Base-by-base conservation (phyloP, 73 alveolate species). In the Paramecium bursaria region DNA sequence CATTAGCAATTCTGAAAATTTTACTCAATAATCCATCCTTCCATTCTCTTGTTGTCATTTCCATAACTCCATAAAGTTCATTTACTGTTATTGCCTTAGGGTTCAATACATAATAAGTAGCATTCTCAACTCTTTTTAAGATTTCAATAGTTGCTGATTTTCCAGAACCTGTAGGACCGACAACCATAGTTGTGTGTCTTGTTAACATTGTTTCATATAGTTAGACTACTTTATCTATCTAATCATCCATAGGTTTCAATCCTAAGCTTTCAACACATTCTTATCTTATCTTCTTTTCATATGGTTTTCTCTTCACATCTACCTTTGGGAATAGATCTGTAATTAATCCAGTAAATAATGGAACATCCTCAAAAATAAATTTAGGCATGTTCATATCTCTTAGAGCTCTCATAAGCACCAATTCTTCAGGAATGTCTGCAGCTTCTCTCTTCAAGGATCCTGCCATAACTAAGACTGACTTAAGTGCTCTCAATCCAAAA, bases 381-480 rank as follows among this genome's bases (percentile, higher is more conserved):
- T 98, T 98, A 10, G 99, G 99, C 98, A 96, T 97, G 91, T 98
- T 98, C 97, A 95, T 96, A 85, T 97, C 99, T 87, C 99, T 95
- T 87, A 98, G 91, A 15, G 99, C 99, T 88, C 99, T 95, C 99
- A 98, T 96, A 50, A 98, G 95, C 85, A 96, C 98, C 54, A 96
- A 61, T 46, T 98, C 99, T 87, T 98, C 99, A 15, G 92, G 86
- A 88, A 97, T 73, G 17, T 96, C 99, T 33, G 96, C 90, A 74
- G 96, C 92, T 35, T 90, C 97, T 89, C 99, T 90, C 86, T 98
- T 98, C 13, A 98, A 91, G 7, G 98, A 51, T 46, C 99, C 99
- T 29, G 99, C 99, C 94, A 95, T 95, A 73, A 96, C 98, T 76
- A 96, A 92, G 75, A 94, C 99, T 13, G 99, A 96, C 89, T 98